Evolutionary conservation across 1,139 yeast species (phyloP), one percentile per base, ranked within the genome.

Genomic region (Geotrichum carabidarum): DNA sequence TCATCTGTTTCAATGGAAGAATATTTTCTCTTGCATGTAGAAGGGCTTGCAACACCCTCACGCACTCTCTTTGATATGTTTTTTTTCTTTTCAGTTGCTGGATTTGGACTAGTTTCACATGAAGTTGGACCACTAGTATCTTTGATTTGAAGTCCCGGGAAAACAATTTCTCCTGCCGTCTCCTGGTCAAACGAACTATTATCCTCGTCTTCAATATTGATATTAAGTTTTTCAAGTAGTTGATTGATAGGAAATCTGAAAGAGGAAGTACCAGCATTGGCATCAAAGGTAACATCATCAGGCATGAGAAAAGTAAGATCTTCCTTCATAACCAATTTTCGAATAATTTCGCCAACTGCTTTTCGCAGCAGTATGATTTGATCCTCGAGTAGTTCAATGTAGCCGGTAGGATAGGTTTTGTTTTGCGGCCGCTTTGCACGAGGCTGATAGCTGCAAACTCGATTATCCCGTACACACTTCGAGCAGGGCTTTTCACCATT

Each of bases 401-500:
- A 48, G 5, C 45, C 51, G 4, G 51, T 37, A 8, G 51, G 49
- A n/a, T 45, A 45, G 6, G 35, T 7, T 34, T 48, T 41, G 32
- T 41, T 38, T 18, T 41, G 34, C 5, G 34, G 46, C 12, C 15
- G 9, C 17, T 31, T 40, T 12, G 51, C 8, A 11, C 45, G 37
- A 8, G 44, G 46, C 12, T 32, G n/a, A 18, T 48, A 48, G 11
- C 41, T 31, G 35, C 51, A 48, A 8, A 42, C 41, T 17, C 40
- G 46, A 18, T 48, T 48, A 18, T 34, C 45, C 31, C 42, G 46
- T 12, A 42, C 9, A 34, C 51, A 48, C 27, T 35, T 31, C 12
- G 46, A 32, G 32, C 51, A 48, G 1, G 51, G 51, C 18, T 48
- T 48, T 12, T 12, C 27, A 2, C 51, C 51, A 34, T 48, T 32